Conservation (phyloP, 2,329 filamentous ascomycete genomes). For the Lojkania enalia region DNA sequence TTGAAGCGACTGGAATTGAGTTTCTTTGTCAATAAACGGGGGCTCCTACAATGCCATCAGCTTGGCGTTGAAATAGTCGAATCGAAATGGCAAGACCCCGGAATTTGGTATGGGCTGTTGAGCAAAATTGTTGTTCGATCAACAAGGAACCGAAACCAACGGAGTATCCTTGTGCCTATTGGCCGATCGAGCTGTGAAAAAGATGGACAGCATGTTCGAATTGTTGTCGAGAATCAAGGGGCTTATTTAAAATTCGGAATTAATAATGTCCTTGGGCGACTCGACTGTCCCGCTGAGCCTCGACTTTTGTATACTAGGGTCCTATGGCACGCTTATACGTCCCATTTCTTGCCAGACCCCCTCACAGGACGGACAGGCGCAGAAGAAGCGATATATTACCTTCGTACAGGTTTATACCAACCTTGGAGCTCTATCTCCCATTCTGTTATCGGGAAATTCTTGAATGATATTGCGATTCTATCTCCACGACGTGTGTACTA, state of each 20-base stretch:
- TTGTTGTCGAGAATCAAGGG: constrained; percentile 32
- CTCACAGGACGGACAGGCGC: constrained; percentile 57
- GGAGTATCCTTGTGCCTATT: constrained; percentile 58
- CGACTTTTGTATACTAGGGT: constrained; percentile 59
- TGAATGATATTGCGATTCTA: constrained; percentile 28
- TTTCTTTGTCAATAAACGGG: constrained; percentile 54
- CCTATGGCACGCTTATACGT: constrained; percentile 59
- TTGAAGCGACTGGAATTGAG: constrained; percentile 55
- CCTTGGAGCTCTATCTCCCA: constrained; percentile 18
- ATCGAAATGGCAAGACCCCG: constrained; percentile 59
- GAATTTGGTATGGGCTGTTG: constrained; percentile 60
- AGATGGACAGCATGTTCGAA: constrained; percentile 47
- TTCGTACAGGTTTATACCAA: constrained; percentile 53
- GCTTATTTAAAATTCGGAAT: constrained; percentile 56
- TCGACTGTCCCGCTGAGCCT: constrained; percentile 61
- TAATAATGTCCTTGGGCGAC: constrained; percentile 56
- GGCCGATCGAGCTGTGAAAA: constrained; percentile 41
- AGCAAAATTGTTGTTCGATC: constrained; percentile 61
- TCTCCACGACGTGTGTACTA: constrained; percentile 50
- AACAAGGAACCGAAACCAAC: constrained; percentile 39
- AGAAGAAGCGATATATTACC: constrained; percentile 54
- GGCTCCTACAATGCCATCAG: constrained; percentile 53
- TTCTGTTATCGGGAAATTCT: constrained; percentile 8
- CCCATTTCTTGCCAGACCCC: constrained; percentile 54
- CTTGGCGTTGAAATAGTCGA: constrained; percentile 54